Evolutionary conservation across 2,329 filamentous ascomycete species (phyloP), one percentile per base, ranked within the genome.

Genomic region (Dissoconium aciculare): DNA sequence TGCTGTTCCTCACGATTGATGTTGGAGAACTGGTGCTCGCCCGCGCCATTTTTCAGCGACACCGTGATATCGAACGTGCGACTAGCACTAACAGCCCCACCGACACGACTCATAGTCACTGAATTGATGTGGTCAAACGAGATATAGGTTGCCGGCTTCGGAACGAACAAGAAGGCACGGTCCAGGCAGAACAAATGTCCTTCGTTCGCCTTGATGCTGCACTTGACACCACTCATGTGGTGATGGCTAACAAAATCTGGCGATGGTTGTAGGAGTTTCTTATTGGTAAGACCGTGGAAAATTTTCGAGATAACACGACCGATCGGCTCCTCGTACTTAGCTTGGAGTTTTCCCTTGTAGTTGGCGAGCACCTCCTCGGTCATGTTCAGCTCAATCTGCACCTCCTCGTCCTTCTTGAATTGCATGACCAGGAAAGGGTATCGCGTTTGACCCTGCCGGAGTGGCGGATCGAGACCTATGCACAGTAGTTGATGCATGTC

Each of bases 351-450:
- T 59, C 82, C 84, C 52, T 87, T 80, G 65, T 95, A 98, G 52
- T 83, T 75, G 43, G 71, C 69, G 41, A 94, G 66, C 46, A 87
- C 66, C 37, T 92, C 83, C 51, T 93, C 83, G 29, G 84, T 84
- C 61, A 98, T 83, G 60, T 98, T 98, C 30, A 98, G 66, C 52
- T 95, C 89, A 37, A 98, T 78, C 25, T 83, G 87, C 17, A 94
- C 84, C 59, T 98, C 89, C 52, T 98, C 89, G 46, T 98, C 89
- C 46, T 84, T 77, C 67, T 95, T 95, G 56, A 94, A 82, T 51
- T 98, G 89, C 87, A 98, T 98, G 31, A 98, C 89, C 41, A 98
- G 68, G 63, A 98, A 98, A 5, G 89, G 89, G 54, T 98, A 98
- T 49, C 89, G 73, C 8, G 89, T 98, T 61, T 98, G 89, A 46